These are phyloP conservation scores for Penicillium soppii DNA, from an alignment of 495 filamentous ascomycete species.

Conservation along the genomic window DNA sequence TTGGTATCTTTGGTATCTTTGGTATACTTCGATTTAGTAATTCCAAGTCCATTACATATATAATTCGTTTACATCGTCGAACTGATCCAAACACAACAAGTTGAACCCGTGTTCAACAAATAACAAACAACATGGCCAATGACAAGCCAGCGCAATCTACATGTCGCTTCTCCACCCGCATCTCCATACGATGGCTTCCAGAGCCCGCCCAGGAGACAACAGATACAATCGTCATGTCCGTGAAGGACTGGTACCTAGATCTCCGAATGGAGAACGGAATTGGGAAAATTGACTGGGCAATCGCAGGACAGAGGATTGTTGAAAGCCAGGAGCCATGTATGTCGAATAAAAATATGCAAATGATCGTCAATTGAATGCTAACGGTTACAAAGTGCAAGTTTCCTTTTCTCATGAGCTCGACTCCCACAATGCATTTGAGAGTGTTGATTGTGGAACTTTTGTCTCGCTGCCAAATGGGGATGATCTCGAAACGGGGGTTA, in stretches of 20 bases:
- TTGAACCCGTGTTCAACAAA: neutral
- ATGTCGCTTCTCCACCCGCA: conserved; percentile 40
- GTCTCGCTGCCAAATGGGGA: conserved; percentile 38
- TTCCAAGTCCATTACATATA: too few relatives aligned
- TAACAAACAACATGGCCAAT: conserved; percentile 8
- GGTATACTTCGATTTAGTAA: too few relatives aligned
- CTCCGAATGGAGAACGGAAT: conserved; percentile 38
- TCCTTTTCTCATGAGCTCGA: conserved; percentile 44
- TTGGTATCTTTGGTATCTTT: too few relatives aligned
- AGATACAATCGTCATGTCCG: conserved; percentile 46
- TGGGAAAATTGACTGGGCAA: conserved; percentile 39
- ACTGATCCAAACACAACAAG: neutral
- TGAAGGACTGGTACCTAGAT: conserved; percentile 45
- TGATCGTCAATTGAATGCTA: conserved; percentile 1
- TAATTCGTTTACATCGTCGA: too few relatives aligned
- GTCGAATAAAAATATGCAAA: neutral
- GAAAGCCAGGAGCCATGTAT: conserved; percentile 30
- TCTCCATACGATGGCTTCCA: conserved; percentile 45
- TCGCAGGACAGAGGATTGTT: conserved; percentile 38
- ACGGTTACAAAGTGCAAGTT: conserved; percentile 21
- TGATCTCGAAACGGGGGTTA: conserved; percentile 39
- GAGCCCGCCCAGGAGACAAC: conserved; percentile 40
- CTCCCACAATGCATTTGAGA: conserved; percentile 37
- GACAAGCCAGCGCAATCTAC: conserved; percentile 1
- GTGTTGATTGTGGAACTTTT: conserved; percentile 40